Evolutionary conservation across 805 yeast genomes (phyloP), one percentile per base, ranked within the genome.

Genomic region (Metschnikowia lachancei): DNA sequence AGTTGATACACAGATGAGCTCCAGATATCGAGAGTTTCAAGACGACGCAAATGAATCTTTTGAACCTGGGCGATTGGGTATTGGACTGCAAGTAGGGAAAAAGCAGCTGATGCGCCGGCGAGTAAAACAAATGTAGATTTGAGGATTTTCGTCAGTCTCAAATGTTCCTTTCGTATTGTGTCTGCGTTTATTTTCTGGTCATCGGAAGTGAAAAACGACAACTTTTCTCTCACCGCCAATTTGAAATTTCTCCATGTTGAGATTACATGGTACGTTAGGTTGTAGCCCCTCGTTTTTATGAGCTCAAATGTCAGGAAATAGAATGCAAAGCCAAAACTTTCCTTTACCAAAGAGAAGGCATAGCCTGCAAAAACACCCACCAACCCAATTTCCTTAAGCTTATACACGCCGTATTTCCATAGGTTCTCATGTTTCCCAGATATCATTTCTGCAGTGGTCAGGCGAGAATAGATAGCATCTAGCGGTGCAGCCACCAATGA

Each of bases 401-500:
- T 88, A 41, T 74, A 73, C 22, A 76, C 61, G 0, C 92, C 90
- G 64, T 88, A 92, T 20, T 67, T 66, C 95, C 97, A 88, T 46
- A 91, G 63, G 47, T 85, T 85, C 47, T 78, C 78, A 63, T 86
- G 83, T 28, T 76, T 58, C 6, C 89, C 86, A 43, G 77, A 75
- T 13, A 88, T 65, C 43, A 91, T 67, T 54, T 89, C 96, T 10
- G 85, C 78, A 4, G 88, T 83, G 1, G 82, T 76, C 53, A 91
- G 87, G 54, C 97, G 74, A 1, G 95, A 80, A 59, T 85, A 86
- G 3, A 92, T 81, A 7, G 97, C 96, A 65, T 92, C 97, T 4
- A 92, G 74, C 0, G 98, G 98, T 1, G 97, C 92, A 1, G 96
- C 96, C 0, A 88, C 91, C 14, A 88, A 67, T n/a, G 95, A 85